These are phyloP conservation scores for Xerophyta viscosa DNA, from an alignment of 106 monocot genomes.

Conservation along the genomic window DNA sequence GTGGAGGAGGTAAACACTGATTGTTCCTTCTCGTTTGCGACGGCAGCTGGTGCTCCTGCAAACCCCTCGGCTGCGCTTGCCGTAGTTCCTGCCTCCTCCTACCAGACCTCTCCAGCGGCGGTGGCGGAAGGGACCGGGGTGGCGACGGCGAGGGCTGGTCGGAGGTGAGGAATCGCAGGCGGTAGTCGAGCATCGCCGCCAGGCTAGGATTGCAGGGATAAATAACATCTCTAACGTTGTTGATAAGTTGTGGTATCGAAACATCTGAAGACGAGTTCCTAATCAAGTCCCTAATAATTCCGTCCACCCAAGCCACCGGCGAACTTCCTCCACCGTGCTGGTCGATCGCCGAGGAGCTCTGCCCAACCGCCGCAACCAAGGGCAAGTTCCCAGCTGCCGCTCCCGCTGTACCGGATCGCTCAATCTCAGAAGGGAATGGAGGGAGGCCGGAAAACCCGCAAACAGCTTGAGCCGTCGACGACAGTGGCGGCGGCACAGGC, in stretches of 20 bases:
- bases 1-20: background rate
- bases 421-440: conserved; percentile 45
- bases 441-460: conserved; percentile 72
- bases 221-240: conserved; percentile 81
- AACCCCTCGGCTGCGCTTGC: background rate
- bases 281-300: conserved; percentile 77
- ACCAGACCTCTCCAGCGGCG: conserved; percentile 16
- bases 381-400: background rate
- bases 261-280: conserved; percentile 41
- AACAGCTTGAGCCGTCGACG: conserved; percentile 9
- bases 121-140: background rate
- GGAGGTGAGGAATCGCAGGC: conserved; percentile 53
- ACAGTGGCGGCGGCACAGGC: conserved; percentile 18
- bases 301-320: conserved; percentile 58
- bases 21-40: background rate
- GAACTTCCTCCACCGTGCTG: background rate
- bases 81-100: conserved; percentile 4
- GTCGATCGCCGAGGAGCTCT: background rate
- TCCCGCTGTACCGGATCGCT: background rate
- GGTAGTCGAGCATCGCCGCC: conserved; percentile 64
- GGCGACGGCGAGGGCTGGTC: background rate
- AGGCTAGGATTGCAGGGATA: conserved; percentile 84
- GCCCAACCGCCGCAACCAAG: background rate
- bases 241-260: conserved; percentile 69
- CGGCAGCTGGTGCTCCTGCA: conserved; percentile 1